A percentile compares a stretch with the other conserved stretches of the same genome.
Conservation (phyloP, 306 rosid genomes). For the Crotalaria pallida region DNA sequence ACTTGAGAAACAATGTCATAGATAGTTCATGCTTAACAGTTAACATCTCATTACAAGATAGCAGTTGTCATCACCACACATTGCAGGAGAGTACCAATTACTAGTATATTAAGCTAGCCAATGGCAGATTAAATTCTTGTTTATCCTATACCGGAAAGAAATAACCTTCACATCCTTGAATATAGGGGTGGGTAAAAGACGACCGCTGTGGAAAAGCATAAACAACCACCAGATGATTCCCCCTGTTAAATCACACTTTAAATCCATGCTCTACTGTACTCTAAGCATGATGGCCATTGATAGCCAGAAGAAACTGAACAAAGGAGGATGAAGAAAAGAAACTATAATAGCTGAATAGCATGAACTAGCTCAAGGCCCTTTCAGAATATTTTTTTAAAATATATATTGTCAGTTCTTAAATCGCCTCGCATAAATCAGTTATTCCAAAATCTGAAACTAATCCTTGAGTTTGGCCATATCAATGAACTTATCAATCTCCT, state of each 20-base stretch:
- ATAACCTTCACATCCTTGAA: background rate
- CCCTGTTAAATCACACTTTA: background rate
- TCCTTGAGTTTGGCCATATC: background rate
- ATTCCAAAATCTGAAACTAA: background rate
- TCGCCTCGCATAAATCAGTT: background rate
- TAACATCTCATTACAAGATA: background rate
- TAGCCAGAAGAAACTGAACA: background rate
- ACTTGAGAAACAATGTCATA: background rate
- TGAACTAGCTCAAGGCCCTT: background rate
- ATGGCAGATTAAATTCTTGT: background rate
- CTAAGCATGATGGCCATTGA: background rate
- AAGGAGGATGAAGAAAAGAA: background rate
- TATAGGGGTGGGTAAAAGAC: background rate
- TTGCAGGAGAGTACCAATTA: background rate
- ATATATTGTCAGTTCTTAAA: background rate
- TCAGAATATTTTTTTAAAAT: too few relatives aligned
- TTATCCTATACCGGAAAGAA: background rate
- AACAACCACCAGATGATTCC: background rate
- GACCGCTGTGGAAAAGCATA: background rate
- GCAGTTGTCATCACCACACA: background rate
- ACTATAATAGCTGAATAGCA: too few relatives aligned
- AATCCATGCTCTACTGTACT: background rate
- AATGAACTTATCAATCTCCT: background rate
- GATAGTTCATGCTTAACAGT: too few relatives aligned
- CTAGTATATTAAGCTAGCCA: background rate